These are phyloP conservation scores for Kickxella alabastrina DNA, from an alignment of 192 early-diverging fungal species.

Conservation along the genomic window DNA sequence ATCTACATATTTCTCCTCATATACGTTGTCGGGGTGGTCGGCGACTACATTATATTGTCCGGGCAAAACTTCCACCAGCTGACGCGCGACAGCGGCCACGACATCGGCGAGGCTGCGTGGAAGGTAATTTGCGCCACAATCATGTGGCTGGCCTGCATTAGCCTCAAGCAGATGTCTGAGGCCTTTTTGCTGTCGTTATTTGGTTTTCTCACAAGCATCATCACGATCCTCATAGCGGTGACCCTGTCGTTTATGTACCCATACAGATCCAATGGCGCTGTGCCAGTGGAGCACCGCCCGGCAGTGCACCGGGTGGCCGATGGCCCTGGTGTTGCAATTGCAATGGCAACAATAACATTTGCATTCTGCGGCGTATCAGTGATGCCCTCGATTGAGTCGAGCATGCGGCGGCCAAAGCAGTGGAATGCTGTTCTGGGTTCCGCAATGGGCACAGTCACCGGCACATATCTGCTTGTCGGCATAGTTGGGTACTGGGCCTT, in stretches of 20 bases:
- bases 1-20: slow-evolving; percentile 60
- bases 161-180: slow-evolving; percentile 73
- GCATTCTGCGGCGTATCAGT: slow-evolving; percentile 71
- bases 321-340: slow-evolving; percentile 54
- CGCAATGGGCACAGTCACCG: slow-evolving; percentile 57
- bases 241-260: slow-evolving; percentile 48
- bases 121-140: slow-evolving; percentile 54
- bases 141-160: slow-evolving; percentile 63
- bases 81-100: slow-evolving; percentile 36
- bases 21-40: slow-evolving; percentile 61
- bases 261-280: slow-evolving; percentile 49
- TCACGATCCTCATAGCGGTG: slow-evolving; percentile 62
- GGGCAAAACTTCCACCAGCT: slow-evolving; percentile 64
- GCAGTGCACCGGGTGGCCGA: slow-evolving; percentile 30
- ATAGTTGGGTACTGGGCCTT: slow-evolving; percentile 69
- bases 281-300: slow-evolving; percentile 12
- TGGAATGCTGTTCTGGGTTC: slow-evolving; percentile 60
- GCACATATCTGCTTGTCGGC: slow-evolving; percentile 64
- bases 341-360: slow-evolving; percentile 69
- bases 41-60: slow-evolving; percentile 64
- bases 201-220: slow-evolving; percentile 63
- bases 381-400: slow-evolving; percentile 71
- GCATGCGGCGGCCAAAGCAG: slow-evolving; percentile 65
- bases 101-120: slow-evolving; percentile 53
- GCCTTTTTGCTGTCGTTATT: slow-evolving; percentile 66